These are phyloP conservation scores for Phytophthora quininea DNA, from an alignment of 352 stramenopile species.

Conservation along the genomic window DNA sequence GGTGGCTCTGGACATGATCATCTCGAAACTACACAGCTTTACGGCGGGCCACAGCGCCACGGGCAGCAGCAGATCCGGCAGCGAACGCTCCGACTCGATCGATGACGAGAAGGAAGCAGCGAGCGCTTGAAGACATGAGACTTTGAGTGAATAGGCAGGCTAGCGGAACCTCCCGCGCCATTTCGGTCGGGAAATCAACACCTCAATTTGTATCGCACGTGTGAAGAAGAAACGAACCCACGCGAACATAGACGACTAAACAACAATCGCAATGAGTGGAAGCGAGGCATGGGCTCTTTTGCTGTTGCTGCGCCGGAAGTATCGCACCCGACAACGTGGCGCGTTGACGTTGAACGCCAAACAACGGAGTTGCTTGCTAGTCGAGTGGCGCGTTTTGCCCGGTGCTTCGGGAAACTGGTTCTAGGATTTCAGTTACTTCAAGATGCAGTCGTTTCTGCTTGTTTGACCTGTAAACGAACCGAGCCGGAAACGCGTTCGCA, in stretches of 20 bases:
- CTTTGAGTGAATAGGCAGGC: conserved; percentile 27
- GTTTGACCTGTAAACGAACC: no score
- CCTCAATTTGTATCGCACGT: conserved; percentile 26
- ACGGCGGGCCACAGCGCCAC: conserved; percentile 43
- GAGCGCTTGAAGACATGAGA: conserved; percentile 19
- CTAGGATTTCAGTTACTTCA: not conserved
- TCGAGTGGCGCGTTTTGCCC: conserved; percentile 2
- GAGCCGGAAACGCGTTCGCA: no score
- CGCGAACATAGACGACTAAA: conserved; percentile 16
- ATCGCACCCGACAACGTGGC: conserved; percentile 2
- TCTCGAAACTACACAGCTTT: conserved; percentile 89
- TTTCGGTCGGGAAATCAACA: conserved; percentile 23
- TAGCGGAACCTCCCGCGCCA: conserved; percentile 13
- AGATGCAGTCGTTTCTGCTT: no score
- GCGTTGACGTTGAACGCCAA: not conserved
- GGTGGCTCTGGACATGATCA: conserved; percentile 94
- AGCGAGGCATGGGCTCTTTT: conserved; percentile 2
- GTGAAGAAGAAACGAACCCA: conserved; percentile 13
- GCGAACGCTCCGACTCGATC: conserved; percentile 56
- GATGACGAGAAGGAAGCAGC: conserved; percentile 38
- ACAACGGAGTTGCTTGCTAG: conserved; percentile 18
- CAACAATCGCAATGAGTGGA: conserved; percentile 18
- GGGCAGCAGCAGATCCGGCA: conserved; percentile 47
- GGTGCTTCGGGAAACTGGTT: not conserved
- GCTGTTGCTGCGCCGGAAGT: conserved; percentile 10